Conservation (phyloP, 2,329 filamentous ascomycete species). For the Talaromyces rugulosus region DNA sequence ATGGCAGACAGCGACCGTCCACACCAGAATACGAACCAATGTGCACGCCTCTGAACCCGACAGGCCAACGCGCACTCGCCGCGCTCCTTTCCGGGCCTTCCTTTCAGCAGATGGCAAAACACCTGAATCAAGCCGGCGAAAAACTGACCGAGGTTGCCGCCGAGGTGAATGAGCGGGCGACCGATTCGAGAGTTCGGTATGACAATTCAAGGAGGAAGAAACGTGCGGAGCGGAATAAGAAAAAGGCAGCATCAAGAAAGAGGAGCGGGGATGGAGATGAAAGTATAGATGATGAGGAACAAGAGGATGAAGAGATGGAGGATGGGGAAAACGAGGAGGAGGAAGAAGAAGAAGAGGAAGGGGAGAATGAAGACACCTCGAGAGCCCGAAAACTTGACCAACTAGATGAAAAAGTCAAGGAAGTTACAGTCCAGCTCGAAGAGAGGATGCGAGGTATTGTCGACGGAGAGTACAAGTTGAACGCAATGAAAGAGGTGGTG, state of each 20-base stretch:
- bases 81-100: slow-evolving; percentile 40
- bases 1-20: background rate
- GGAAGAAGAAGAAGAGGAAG: slow-evolving; percentile 18
- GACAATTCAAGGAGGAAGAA: slow-evolving; percentile 19
- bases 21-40: slow-evolving; percentile 50
- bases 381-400: slow-evolving; percentile 32
- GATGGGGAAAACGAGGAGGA: slow-evolving; percentile 24
- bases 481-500: slow-evolving; percentile 42
- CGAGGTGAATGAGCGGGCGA: slow-evolving; percentile 54
- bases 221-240: slow-evolving; percentile 25
- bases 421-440: slow-evolving; percentile 54
- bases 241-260: slow-evolving; percentile 19
- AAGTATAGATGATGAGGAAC: slow-evolving; percentile 26
- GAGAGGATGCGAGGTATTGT: slow-evolving; percentile 55
- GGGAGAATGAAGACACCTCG: slow-evolving; percentile 33
- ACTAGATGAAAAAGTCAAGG: slow-evolving; percentile 45
- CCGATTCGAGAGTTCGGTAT: slow-evolving; percentile 34
- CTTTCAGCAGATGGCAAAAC: slow-evolving; percentile 43
- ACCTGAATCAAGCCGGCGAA: slow-evolving; percentile 44
- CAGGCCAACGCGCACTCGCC: slow-evolving; percentile 45
- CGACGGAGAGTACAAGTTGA: slow-evolving; percentile 50
- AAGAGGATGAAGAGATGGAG: slow-evolving; percentile 22
- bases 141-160: slow-evolving; percentile 48
- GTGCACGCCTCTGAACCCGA: slow-evolving; percentile 46
- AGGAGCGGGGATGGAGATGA: slow-evolving; percentile 19